Evolutionary conservation across 2,329 filamentous ascomycete species (phyloP).

Genomic region (Xylariaceae sp.): DNA sequence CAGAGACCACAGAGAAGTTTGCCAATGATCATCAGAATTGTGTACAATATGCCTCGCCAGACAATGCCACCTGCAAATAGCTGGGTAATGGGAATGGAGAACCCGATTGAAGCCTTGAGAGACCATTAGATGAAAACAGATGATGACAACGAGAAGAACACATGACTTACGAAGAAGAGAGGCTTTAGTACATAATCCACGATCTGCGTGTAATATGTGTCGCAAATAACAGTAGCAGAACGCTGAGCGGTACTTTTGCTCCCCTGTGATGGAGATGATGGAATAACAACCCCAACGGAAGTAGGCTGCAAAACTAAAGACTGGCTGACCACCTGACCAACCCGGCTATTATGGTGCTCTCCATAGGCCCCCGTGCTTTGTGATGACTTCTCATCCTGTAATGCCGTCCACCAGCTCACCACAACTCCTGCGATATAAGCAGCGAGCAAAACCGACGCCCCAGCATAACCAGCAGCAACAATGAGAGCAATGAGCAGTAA

Average conservation of each 20-base stretch:
- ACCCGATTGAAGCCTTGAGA: slow-evolving; percentile 59
- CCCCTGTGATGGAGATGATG: too few relatives aligned
- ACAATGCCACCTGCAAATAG: slow-evolving; percentile 63
- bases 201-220: slow-evolving; percentile 36
- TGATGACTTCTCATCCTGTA: slow-evolving; percentile 7
- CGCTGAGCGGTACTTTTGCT: too few relatives aligned
- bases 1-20: slow-evolving; percentile 60
- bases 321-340: neutral
- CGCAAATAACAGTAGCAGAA: slow-evolving; percentile 27
- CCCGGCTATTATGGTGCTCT: too few relatives aligned
- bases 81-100: slow-evolving; percentile 69
- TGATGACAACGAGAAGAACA: neutral
- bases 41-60: slow-evolving; percentile 72
- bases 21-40: slow-evolving; percentile 62
- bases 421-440: slow-evolving; percentile 59
- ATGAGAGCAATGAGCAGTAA: slow-evolving; percentile 47
- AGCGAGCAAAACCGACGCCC: slow-evolving; percentile 59
- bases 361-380: too few relatives aligned
- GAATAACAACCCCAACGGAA: too few relatives aligned
- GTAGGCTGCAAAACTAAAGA: neutral
- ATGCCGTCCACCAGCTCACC: slow-evolving; percentile 57
- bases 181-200: slow-evolving; percentile 57
- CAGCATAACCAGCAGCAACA: slow-evolving; percentile 52
- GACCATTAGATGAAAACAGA: neutral
- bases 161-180: slow-evolving; percentile 63